Conservation (phyloP, 345 rosid species). For the Arabidopsis suecica region DNA sequence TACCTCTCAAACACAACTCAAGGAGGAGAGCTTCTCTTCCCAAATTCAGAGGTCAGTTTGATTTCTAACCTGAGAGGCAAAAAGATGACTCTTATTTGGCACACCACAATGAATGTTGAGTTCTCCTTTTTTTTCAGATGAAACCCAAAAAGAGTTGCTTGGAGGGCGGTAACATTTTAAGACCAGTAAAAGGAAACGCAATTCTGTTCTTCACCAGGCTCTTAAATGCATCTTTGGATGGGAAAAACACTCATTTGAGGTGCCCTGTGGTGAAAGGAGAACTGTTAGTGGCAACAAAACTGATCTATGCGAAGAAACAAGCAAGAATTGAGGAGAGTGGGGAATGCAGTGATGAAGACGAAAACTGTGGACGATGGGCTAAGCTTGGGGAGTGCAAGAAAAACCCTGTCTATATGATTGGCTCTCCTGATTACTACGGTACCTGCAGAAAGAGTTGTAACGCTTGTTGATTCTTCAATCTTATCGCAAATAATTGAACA, state of each 20-base stretch:
- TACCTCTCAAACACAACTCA: constrained; percentile 71
- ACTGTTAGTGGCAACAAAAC: constrained; percentile 74
- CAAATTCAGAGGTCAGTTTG: constrained; percentile 62
- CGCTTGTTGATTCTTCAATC: constrained; percentile 52
- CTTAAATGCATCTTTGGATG: constrained; percentile 57
- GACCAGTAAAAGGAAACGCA: constrained; percentile 81
- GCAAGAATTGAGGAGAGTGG: constrained; percentile 26
- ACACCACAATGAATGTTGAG: not conserved
- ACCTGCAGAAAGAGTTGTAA: constrained; percentile 91
- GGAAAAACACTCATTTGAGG: constrained; percentile 67
- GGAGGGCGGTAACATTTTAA: constrained; percentile 52
- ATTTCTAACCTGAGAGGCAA: not conserved
- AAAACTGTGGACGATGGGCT: constrained; percentile 75
- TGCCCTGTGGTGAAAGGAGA: constrained; percentile 82
- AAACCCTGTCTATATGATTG: constrained; percentile 88
- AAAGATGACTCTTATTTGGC: not conserved
- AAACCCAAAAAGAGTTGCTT: constrained; percentile 49
- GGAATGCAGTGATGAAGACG: constrained; percentile 83
- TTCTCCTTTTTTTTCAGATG: constrained; percentile 48
- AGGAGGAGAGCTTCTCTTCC: constrained; percentile 85
- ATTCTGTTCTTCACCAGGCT: constrained; percentile 70
- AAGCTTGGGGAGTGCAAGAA: constrained; percentile 77
- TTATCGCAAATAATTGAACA: not conserved
- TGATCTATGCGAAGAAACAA: constrained; percentile 54
- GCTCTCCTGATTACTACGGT: constrained; percentile 89